Percentiles rank a stretch among this genome's conserved stretches.
phyloP scores from a whole-genome alignment of 768 basidiomycete species.

The Collybia mongolica region DNA sequence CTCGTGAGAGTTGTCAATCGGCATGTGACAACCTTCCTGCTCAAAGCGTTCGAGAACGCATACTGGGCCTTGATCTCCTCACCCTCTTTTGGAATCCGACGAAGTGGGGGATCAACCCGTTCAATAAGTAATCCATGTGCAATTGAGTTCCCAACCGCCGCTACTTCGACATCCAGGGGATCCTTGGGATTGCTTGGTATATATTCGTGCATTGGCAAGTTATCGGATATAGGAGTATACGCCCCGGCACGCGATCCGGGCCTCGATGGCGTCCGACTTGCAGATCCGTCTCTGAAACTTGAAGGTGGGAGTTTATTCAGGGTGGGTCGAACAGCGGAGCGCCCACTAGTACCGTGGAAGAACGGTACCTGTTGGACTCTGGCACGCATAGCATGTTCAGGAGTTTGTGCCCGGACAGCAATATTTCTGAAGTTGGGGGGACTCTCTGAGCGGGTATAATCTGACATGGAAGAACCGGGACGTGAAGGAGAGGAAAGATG shows the following conservation, averaged over 20 bases:
- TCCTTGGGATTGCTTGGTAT: constrained; percentile 65
- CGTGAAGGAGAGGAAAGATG: constrained; percentile 70
- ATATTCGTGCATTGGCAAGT: constrained; percentile 59
- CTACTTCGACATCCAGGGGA: constrained; percentile 82
- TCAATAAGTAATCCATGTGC: constrained; percentile 77
- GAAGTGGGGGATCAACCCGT: constrained; percentile 77
- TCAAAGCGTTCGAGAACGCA: constrained; percentile 71
- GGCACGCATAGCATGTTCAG: constrained; percentile 61
- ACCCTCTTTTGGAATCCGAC: constrained; percentile 60
- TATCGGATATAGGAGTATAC: constrained; percentile 58
- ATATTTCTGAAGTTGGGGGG: constrained; percentile 38
- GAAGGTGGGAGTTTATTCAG: constrained; percentile 62
- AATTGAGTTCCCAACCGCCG: constrained; percentile 69
- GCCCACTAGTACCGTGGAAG: constrained; percentile 41
- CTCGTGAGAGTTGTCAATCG: constrained; percentile 78
- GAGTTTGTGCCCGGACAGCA: constrained; percentile 61
- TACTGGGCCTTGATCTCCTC: constrained; percentile 86
- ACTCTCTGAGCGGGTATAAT: constrained; percentile 49
- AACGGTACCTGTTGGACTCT: constrained; percentile 58
- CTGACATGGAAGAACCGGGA: constrained; percentile 71
- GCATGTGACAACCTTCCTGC: constrained; percentile 75
- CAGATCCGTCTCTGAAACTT: constrained; percentile 64
- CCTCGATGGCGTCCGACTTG: constrained; percentile 59
- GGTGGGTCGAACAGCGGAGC: constrained; percentile 38
- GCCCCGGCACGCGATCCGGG: constrained; percentile 65